Evolutionary conservation across 768 basidiomycete genomes (phyloP), one percentile per base, ranked within the genome.

Genomic region (Lactarius psammicola): DNA sequence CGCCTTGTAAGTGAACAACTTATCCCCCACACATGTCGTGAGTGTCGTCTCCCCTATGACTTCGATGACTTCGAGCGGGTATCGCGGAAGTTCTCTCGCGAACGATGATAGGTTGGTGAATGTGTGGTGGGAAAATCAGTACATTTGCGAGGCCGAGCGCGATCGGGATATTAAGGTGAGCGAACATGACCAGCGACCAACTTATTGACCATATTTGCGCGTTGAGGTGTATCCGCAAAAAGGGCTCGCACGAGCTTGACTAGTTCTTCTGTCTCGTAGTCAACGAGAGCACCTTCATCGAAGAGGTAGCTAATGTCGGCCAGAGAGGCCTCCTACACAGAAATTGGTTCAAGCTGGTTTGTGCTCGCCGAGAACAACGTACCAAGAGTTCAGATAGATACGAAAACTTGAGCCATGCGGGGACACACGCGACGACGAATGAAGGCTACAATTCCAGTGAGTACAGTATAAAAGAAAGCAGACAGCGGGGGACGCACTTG

Each of bases 311-410:
- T 87, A 59, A 97, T 88, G 75, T 98, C 95, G 44, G 87, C 91
- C 74, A 98, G 86, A 36, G 92, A 93, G 1, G 94, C 95, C 76
- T 94, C 93, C 94, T 95, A 70, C 58, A 75, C 11, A 17, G 26
- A 51, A 63, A 34, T 46, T 36, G 55, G 49, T 65, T 36, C 28
- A 36, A 36, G 56, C 46, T 34, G 31, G 56, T 67, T 46, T 59
- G 62, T 38, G 70, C 11, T 28, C 34, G 42, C 15, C 42, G 23
- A 36, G n/a, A 68, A 59, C 3, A 31, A 81, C 90, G 55, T 66
- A 95, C 94, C 81, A 98, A 75, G 15, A 98, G 82, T 75, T 97
- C 95, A 2, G 92, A 92, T 5, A 97, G 81, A 75, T 98, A 98
- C 23, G 90, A 94, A 75, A 92, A 96, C 75, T 96, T 96, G 71